Percentiles rank a stretch among this genome's conserved stretches.
Conservation (phyloP, 306 rosid genomes). For the Malus domestica region DNA sequence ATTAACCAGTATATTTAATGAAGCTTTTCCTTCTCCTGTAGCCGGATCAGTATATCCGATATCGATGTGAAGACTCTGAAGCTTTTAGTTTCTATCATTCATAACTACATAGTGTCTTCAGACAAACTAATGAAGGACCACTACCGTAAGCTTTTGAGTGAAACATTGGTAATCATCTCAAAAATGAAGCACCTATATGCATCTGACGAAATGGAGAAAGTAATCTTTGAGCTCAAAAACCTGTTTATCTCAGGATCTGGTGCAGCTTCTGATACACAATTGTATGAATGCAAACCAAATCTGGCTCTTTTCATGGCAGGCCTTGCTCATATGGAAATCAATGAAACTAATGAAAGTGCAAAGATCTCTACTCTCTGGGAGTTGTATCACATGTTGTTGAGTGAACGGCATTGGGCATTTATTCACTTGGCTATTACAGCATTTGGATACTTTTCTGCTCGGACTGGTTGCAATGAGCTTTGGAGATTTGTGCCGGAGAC, state of each 20-base stretch:
- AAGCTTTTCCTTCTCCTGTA: conserved; percentile 29
- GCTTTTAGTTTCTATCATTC: conserved; percentile 47
- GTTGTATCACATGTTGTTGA: conserved; percentile 67
- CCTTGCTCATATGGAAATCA: conserved; percentile 51
- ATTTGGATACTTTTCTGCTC: conserved; percentile 67
- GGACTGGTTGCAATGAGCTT: conserved; percentile 52
- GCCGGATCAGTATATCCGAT: conserved; percentile 40
- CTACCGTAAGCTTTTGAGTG: conserved; percentile 54
- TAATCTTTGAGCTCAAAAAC: conserved; percentile 51
- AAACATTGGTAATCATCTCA: conserved; percentile 59
- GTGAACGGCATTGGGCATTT: conserved; percentile 79
- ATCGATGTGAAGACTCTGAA: conserved; percentile 53
- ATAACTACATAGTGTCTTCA: conserved; percentile 37
- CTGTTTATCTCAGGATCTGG: conserved; percentile 60
- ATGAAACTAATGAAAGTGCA: conserved; percentile 46
- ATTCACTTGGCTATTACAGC: conserved; percentile 65
- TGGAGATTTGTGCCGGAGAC: conserved; percentile 74
- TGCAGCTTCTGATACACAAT: conserved; percentile 27
- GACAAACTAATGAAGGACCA: conserved; percentile 49
- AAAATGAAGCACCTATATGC: conserved; percentile 44
- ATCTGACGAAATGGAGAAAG: conserved; percentile 53
- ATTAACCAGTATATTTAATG: neutral
- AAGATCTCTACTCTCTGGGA: conserved; percentile 51
- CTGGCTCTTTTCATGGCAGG: conserved; percentile 73
- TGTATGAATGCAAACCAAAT: conserved; percentile 70